phyloP scores from a whole-genome alignment of 176 grass and related monocot species.

The Poa annua region DNA sequence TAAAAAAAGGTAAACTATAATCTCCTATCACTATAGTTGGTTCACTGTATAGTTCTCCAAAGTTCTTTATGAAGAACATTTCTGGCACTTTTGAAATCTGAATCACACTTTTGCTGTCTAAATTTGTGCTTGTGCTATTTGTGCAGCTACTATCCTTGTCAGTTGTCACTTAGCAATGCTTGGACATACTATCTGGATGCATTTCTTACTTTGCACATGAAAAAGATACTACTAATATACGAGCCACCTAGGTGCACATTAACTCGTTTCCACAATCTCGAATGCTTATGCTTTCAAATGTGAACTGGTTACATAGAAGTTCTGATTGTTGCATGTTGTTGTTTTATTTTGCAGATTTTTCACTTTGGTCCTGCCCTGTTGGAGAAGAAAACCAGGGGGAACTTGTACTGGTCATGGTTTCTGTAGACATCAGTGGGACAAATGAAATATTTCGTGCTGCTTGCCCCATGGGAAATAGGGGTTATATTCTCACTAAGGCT shows the following conservation, averaged over 20 bases:
- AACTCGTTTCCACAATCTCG: background rate
- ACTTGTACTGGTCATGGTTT: constrained; percentile 10
- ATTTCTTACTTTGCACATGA: background rate
- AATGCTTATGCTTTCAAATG: background rate
- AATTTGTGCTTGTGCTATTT: constrained; percentile 20
- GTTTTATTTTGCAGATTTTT: constrained; percentile 42
- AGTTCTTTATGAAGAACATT: background rate
- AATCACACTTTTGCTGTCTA: background rate
- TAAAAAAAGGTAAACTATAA: constrained; percentile 38
- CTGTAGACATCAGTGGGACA: background rate
- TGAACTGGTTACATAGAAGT: background rate
- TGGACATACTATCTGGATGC: background rate
- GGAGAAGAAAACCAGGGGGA: background rate
- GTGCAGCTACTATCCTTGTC: background rate
- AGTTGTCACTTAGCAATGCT: background rate
- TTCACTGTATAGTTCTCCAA: background rate
- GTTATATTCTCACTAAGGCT: constrained; percentile 10
- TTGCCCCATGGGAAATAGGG: constrained; percentile 2
- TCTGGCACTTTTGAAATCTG: constrained; percentile 13
- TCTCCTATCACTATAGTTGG: background rate
- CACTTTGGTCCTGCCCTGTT: constrained; percentile 11
- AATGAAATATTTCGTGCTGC: constrained; percentile 18
- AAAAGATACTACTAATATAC: background rate
- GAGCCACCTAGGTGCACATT: background rate
- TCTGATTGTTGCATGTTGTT: background rate